A percentile compares a stretch with the other conserved stretches of the same genome.
phyloP scores from a whole-genome alignment of 179 eudicot genomes.

The Vitellaria paradoxa region DNA sequence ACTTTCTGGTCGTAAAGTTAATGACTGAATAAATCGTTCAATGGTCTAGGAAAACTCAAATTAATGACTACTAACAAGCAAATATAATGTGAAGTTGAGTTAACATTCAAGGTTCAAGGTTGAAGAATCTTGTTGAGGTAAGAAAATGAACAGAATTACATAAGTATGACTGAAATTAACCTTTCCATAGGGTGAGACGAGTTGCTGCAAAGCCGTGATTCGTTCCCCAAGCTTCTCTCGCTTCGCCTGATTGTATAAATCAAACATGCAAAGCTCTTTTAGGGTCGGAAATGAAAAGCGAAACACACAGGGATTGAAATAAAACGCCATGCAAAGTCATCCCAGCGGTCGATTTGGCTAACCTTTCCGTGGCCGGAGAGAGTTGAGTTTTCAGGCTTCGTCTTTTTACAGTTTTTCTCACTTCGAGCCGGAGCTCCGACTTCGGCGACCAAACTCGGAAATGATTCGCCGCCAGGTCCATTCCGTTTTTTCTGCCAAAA shows the following conservation, averaged over 20 bases:
- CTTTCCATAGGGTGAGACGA: constrained; percentile 92
- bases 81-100: too few species aligned
- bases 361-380: constrained; percentile 62
- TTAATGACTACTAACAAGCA: too few species aligned
- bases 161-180: constrained; percentile 24
- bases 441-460: constrained; percentile 15
- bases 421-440: constrained; percentile 29
- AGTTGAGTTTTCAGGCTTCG: constrained; percentile 32
- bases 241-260: constrained; percentile 28
- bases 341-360: background rate
- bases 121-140: too few species aligned
- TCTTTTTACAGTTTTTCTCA: constrained; percentile 36
- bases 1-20: too few species aligned
- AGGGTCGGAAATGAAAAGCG: too few species aligned
- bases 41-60: too few species aligned
- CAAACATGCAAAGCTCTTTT: constrained; percentile 14
- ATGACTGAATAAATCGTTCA: too few species aligned
- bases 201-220: constrained; percentile 67
- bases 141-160: background rate
- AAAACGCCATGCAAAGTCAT: constrained; percentile 10
- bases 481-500: constrained; percentile 44
- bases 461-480: constrained; percentile 32
- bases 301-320: background rate
- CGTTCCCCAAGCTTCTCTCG: constrained; percentile 86
- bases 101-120: too few species aligned